These are phyloP conservation scores for Periglandula ipomoeae DNA, from an alignment of 2,329 filamentous ascomycete species.

Conservation along the genomic window DNA sequence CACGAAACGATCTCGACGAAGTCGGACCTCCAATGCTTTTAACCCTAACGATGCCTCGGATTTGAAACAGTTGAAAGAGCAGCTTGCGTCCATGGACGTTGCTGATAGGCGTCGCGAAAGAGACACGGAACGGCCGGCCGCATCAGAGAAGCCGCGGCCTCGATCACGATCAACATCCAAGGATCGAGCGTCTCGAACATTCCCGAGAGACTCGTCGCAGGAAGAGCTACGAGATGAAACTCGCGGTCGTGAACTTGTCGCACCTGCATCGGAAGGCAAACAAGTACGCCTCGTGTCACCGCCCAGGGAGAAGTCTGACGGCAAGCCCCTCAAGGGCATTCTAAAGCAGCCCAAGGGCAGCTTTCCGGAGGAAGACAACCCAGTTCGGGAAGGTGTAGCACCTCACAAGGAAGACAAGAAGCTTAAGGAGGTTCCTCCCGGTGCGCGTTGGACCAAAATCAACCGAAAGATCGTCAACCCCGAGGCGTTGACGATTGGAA, in stretches of 20 bases:
- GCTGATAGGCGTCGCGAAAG: constrained; percentile 14
- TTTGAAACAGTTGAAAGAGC: constrained; percentile 39
- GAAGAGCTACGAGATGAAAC: constrained; percentile 19
- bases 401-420: constrained; percentile 83
- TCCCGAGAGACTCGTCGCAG: constrained; percentile 6
- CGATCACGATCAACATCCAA: constrained; percentile 13
- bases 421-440: constrained; percentile 59
- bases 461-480: constrained; percentile 82
- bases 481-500: constrained; percentile 73
- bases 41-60: constrained; percentile 44
- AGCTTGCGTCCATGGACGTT: constrained; percentile 34
- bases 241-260: constrained; percentile 32
- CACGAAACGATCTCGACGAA: constrained; percentile 28
- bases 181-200: constrained; percentile 9
- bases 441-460: constrained; percentile 90
- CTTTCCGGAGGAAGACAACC: constrained; percentile 80
- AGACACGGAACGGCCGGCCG: neutral
- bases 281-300: constrained; percentile 65
- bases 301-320: constrained; percentile 52
- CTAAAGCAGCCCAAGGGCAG: constrained; percentile 71
- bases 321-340: constrained; percentile 71
- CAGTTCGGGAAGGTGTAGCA: constrained; percentile 80
- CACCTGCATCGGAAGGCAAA: constrained; percentile 30
- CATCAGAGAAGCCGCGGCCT: constrained; percentile 5
- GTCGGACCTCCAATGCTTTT: constrained; percentile 33